These are phyloP conservation scores for Colletotrichum simmondsii DNA, from an alignment of 2,329 filamentous ascomycete species.

Conservation along the genomic window DNA sequence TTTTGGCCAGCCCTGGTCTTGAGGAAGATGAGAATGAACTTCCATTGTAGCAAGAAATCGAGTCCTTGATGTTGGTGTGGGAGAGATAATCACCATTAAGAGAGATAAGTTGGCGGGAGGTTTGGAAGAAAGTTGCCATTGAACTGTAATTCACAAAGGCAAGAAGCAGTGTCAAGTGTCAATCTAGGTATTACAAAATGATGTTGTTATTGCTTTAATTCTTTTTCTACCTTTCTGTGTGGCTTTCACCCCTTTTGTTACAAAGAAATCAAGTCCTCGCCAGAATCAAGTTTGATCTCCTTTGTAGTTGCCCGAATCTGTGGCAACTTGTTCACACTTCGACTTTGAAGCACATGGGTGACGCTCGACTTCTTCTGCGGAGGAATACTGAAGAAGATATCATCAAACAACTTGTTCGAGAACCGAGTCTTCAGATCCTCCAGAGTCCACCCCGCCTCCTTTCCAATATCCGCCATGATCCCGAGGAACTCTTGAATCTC, in stretches of 20 bases:
- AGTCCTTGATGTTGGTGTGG: too few species aligned
- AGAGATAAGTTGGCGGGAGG: background rate
- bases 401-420: background rate
- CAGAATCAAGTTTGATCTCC: background rate
- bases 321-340: background rate
- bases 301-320: background rate
- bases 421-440: background rate
- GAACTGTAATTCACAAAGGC: background rate
- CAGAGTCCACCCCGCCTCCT: background rate
- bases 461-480: background rate
- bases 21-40: too few species aligned
- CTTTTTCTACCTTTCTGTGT: background rate
- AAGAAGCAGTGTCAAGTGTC: too few species aligned
- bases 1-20: too few species aligned
- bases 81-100: too few species aligned
- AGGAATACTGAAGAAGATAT: background rate
- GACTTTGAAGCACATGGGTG: background rate
- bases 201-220: background rate
- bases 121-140: background rate
- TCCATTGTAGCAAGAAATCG: too few species aligned
- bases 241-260: background rate
- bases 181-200: background rate
- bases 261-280: background rate
- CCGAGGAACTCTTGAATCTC: background rate
- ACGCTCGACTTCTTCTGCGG: background rate